Evolutionary conservation across 129 eudicot species (phyloP).

Genomic region (Chrysanthemum seticuspe): DNA sequence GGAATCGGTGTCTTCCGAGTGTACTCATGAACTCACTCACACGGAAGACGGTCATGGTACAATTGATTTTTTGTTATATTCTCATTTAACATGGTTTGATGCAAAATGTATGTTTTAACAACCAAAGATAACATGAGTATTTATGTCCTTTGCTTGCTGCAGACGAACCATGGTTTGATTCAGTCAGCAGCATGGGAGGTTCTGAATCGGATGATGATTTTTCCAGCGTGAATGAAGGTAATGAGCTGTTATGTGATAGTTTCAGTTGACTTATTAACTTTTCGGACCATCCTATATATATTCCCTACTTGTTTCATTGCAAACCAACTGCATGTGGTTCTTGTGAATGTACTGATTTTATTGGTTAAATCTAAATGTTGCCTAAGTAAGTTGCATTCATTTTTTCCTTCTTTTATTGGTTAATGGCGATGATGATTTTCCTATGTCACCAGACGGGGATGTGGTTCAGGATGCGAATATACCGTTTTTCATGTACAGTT

Average conservation of each 20-base stretch:
- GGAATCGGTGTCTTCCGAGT: constrained; percentile 57
- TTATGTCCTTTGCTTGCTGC: constrained; percentile 35
- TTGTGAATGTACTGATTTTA: neutral
- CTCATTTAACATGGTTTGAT: no score
- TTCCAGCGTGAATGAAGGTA: constrained; percentile 85
- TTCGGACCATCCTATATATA: neutral
- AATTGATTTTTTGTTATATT: no score
- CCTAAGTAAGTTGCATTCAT: neutral
- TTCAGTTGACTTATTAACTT: neutral
- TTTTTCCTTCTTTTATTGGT: neutral
- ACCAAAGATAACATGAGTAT: constrained; percentile 8
- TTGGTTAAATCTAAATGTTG: neutral
- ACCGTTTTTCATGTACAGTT: constrained; percentile 9
- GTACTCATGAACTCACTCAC: constrained; percentile 54
- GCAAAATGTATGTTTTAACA: neutral
- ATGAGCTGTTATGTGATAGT: neutral
- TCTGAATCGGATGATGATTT: constrained; percentile 86
- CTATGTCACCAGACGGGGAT: constrained; percentile 43
- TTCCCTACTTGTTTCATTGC: constrained; percentile 6
- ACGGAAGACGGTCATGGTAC: constrained; percentile 63
- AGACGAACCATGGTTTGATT: constrained; percentile 94
- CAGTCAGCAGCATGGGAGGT: constrained; percentile 59
- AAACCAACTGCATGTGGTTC: neutral
- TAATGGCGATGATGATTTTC: constrained; percentile 23
- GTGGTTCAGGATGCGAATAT: constrained; percentile 33